Base-by-base conservation (phyloP, 768 basidiomycete genomes). In the Mycena vitilis region DNA sequence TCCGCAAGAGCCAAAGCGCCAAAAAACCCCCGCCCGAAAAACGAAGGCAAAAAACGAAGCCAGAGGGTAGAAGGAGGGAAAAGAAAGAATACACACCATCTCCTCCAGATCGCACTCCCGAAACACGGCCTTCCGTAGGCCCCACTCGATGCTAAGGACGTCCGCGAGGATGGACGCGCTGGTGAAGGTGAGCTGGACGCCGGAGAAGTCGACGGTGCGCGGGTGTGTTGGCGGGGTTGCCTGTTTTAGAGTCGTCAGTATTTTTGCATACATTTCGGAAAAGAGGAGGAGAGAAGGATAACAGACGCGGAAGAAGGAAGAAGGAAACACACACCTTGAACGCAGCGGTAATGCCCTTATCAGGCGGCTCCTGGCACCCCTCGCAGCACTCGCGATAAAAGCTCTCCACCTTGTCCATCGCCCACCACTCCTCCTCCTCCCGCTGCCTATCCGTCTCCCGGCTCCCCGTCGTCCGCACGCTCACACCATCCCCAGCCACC, bases 121-220 rank as follows among this genome's bases (percentile, higher is more conserved):
- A 62, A 98, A 86, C 0, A 92, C 90, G 23, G 97, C 82, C 74
- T 95, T 96, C 34, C 92, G 84, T 22, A 98, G 81, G 0, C 96
- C 96, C 93, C 96, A 98, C 78, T 98, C 95, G 65, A 98, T 91
- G 10, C 89, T 88, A 70, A 99, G 89, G 16, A 98, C 89, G 78
- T 99, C 97, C 0, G 97, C 92, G 20, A 99, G 85, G 20, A 95
- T 90, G 15, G 91, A 89, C 0, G 95, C 92, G 0, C 88, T 84
- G 2, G 89, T 85, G 2, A 85, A 78, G 0, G 88, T 92, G 22
- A 99, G 84, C 73, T 91, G 91, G 23, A 92, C 88, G 12, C 92
- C 88, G 2, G 95, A 91, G n/a, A 95, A 82, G 77, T 95, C 92
- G 20, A 96, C 85, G 0, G 89, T 84, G 20, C 94, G 87, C 0